Percentiles rank a stretch among this genome's conserved stretches.
These are phyloP conservation scores for Lactuca saligna DNA, from an alignment of 129 eudicot genomes.

Conservation along the genomic window DNA sequence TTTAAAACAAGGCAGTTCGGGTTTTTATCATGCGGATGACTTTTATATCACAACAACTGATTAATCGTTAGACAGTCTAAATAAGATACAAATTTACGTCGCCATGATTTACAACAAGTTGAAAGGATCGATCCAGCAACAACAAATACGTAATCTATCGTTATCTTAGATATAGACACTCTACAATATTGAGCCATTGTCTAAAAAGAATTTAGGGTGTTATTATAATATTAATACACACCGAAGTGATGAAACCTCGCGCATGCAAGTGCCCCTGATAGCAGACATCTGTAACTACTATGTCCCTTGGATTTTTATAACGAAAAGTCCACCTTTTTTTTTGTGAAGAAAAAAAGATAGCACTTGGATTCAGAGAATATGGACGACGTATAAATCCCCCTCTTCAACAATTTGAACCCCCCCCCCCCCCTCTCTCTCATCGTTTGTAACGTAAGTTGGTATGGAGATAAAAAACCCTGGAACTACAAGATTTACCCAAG, in stretches of 20 bases:
- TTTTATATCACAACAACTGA: too few species aligned
- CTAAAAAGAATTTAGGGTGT: conserved; percentile 14
- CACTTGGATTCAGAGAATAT: conserved; percentile 15
- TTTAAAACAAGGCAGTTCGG: too few species aligned
- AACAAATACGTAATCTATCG: neutral
- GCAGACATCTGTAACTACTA: conserved; percentile 29
- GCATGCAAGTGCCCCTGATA: conserved; percentile 22
- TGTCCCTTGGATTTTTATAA: conserved; percentile 20
- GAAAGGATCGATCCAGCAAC: neutral
- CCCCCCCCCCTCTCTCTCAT: neutral
- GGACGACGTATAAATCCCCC: neutral
- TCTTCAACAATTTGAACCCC: neutral
- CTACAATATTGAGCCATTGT: neutral
- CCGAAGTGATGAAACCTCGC: conserved; percentile 24
- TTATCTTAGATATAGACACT: neutral
- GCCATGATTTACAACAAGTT: neutral
- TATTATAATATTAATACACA: neutral
- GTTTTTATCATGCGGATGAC: too few species aligned
- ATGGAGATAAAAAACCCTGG: conserved; percentile 31
- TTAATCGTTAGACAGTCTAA: too few species aligned
- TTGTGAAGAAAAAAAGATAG: neutral
- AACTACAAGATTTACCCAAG: conserved; percentile 23
- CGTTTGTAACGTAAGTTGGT: neutral
- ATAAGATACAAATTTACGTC: neutral
- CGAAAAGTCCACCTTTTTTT: conserved; percentile 20